phyloP scores from a whole-genome alignment of 2,329 filamentous ascomycete species.

The Ophiostoma sp. region DNA sequence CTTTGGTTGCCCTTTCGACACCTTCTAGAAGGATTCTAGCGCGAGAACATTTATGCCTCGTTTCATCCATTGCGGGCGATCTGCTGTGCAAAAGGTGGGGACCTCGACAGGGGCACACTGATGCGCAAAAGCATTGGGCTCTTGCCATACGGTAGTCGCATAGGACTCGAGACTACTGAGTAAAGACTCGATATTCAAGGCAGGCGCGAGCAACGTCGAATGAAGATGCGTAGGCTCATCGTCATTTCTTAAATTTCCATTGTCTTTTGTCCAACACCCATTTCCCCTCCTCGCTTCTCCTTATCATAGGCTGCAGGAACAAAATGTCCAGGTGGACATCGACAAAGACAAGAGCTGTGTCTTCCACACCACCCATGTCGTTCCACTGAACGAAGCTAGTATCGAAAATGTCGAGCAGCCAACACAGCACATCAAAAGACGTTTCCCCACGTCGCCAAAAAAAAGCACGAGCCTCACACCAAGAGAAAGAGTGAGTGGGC shows the following conservation, averaged over 20 bases:
- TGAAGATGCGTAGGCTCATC: background rate
- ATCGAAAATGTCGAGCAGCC: background rate
- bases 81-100: slow-evolving; percentile 17
- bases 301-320: slow-evolving; percentile 13
- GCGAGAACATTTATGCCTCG: slow-evolving; percentile 25
- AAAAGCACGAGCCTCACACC: slow-evolving; percentile 8
- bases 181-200: background rate
- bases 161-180: background rate
- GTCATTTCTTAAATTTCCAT: slow-evolving; percentile 8
- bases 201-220: background rate
- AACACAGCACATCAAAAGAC: background rate
- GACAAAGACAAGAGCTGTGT: no score
- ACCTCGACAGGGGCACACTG: background rate
- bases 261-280: background rate
- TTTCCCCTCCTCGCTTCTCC: background rate
- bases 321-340: background rate
- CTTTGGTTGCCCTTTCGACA: background rate
- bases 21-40: slow-evolving; percentile 32
- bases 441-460: background rate
- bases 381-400: background rate
- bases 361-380: background rate
- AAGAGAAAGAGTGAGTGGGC: background rate
- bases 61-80: slow-evolving; percentile 23
- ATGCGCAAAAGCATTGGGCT: background rate
- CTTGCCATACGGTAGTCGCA: background rate